Evolutionary conservation across 306 rosid genomes (phyloP), one percentile per base, ranked within the genome.

Genomic region (Sechiopsis laciniata): DNA sequence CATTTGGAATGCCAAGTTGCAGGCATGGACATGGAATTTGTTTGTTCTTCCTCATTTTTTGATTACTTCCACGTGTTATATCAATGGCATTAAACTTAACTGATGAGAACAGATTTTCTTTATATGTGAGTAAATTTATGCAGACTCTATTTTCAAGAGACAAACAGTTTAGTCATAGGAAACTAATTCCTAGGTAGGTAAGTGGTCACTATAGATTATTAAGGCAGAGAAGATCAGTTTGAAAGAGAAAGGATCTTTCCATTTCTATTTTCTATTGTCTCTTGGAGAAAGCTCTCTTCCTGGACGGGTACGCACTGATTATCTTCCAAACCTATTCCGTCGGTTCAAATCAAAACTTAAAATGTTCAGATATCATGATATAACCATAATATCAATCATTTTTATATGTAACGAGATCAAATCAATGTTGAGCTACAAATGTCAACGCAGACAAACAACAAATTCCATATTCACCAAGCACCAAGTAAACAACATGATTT

Each of bases 281-380:
- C 99, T 94, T 6, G 97, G 91, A n/a, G 96, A 26, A 26, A 94
- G 88, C 80, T 88, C 96, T 73, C 89, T 89, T 52, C 97, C 97
- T 16, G 95, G 90, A 82, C 82, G 99, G 99, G 99, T 94, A 91
- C 21, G 42, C 66, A 22, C 45, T 65, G 71, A 65, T 73, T 32
- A 45, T 73, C 17, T 10, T 57, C 42, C 6, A 67, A 46, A 46
- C 56, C 37, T 67, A 11, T 45, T 20, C n/a, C 55, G 46, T 67
- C 72, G 5, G 55, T 67, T 66, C 13, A 66, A 66, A 66, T 66
- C 72, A 66, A 1, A 5, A 48, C 40, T 67, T 67, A 67, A 21
- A 21, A 12, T 68, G 35, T 20, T 10, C 17, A 66, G 14, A 29
- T 66, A 19, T 66, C 57, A 48, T 14, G 21, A 68, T 48, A 68